These are phyloP conservation scores for Balansia obtecta DNA, from an alignment of 2,329 filamentous ascomycete species.

Conservation along the genomic window DNA sequence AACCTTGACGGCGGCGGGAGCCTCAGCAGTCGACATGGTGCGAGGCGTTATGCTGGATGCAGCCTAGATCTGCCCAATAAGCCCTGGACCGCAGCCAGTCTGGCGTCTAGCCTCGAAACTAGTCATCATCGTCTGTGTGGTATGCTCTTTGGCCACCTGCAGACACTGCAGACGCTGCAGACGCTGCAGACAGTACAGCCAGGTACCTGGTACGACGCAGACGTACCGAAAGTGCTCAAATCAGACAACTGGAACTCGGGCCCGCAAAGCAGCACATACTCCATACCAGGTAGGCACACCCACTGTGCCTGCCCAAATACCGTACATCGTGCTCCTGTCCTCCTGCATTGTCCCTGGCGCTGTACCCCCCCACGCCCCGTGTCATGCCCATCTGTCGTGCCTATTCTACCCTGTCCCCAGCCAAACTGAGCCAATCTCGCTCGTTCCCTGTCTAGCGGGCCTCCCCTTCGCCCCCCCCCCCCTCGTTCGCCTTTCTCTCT, in stretches of 20 bases:
- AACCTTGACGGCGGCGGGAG: neutral
- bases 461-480: constrained; percentile 6
- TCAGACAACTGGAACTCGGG: neutral
- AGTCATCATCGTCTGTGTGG: no score
- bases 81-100: no score
- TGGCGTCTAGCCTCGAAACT: no score
- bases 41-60: neutral
- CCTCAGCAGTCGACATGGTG: neutral
- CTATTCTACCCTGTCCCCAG: neutral
- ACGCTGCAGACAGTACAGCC: no score
- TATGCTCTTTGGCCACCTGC: no score
- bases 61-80: neutral
- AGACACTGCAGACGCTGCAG: no score
- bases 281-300: no score
- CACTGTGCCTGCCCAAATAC: no score
- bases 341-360: neutral
- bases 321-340: no score
- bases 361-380: neutral
- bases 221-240: no score
- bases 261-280: neutral
- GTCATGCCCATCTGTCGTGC: constrained; percentile 1
- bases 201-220: no score
- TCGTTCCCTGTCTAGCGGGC: constrained; percentile 6
- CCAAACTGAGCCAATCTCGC: constrained; percentile 4
- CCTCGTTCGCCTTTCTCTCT: constrained; percentile 7